Conservation (phyloP, 2,329 filamentous ascomycete species). For the Xylaria sp. region DNA sequence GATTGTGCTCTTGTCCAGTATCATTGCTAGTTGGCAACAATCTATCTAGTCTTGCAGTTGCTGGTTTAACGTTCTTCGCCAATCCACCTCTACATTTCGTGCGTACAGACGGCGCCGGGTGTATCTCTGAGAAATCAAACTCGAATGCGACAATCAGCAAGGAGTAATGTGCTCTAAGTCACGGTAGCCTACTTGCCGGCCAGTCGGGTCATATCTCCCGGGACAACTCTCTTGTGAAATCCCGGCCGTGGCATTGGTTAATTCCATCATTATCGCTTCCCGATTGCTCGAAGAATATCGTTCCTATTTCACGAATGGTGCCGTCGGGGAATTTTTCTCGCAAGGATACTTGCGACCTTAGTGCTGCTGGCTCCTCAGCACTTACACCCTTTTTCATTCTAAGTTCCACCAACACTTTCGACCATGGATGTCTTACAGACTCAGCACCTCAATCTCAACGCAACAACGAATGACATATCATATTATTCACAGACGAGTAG, state of each 20-base stretch:
- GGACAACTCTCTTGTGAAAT: background rate
- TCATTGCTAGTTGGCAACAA: slow-evolving; percentile 2
- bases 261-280: background rate
- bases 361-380: slow-evolving; percentile 1
- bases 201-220: background rate
- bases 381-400: slow-evolving; percentile 5
- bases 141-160: background rate
- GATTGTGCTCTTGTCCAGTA: slow-evolving; percentile 20
- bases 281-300: background rate
- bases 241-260: background rate
- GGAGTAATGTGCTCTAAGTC: background rate
- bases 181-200: background rate
- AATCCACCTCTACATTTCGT: slow-evolving; percentile 1
- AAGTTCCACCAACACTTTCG: slow-evolving; percentile 27
- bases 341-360: background rate
- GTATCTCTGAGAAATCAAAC: background rate
- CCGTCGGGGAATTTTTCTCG: background rate
- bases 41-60: slow-evolving; percentile 17
- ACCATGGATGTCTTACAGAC: slow-evolving; percentile 30
- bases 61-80: slow-evolving; percentile 16
- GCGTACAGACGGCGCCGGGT: background rate
- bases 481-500: slow-evolving; percentile 37
- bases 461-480: slow-evolving; percentile 32
- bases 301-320: background rate
- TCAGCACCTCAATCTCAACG: slow-evolving; percentile 32